Evolutionary conservation across 148 eudicot species (phyloP), one percentile per base, ranked within the genome.

Genomic region (Pouteria glomerata): DNA sequence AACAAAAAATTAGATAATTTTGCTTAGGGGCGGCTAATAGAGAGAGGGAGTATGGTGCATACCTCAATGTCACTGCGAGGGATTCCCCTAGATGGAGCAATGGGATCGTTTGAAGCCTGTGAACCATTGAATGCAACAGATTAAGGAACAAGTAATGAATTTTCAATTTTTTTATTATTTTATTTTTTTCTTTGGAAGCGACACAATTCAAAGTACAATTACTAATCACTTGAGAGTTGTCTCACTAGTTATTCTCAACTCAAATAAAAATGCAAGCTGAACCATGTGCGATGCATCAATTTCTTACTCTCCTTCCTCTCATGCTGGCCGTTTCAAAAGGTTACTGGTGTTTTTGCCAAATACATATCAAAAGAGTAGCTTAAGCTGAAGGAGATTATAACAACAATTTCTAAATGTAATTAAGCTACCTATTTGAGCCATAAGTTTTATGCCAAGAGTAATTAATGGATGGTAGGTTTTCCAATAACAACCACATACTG

Each of bases 81-180:
- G 57, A 94, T 94, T 68, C 93, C 98, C 72, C 97, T 83, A 50
- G 90, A 86, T 63, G 98, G 98, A 75, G 98, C 97, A 79, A 94
- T 91, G 76, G 98, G 97, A 84, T 94, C 98, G 79, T 94, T 91
- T 67, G 77, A 96, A 77, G 97, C 98, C 98, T 94, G 85, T 60
- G 72, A 73, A 70, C n/a, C 16, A 75, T 21, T 14, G 44, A 71
- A 58, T 0, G 3, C 30, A 70, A 10, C 12, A 19, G 19, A 30
- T 57, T 37, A 55, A 1, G 24, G 16, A 26, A 4, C 60, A 70
- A 70, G 27, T 8, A 57, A 66, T 18, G 31, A 26, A 0, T 30
- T 30, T 15, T 62, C 23, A n/a, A 1, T 42, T 23, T 6, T 2
- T 12, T 44, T 2, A 2, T 44, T 2, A 18, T 16, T 16, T 50